Percentiles rank a stretch among this genome's conserved stretches.
Evolutionary conservation across 768 basidiomycete genomes (phyloP).

Genomic region (Cystofilobasidium capitatum): DNA sequence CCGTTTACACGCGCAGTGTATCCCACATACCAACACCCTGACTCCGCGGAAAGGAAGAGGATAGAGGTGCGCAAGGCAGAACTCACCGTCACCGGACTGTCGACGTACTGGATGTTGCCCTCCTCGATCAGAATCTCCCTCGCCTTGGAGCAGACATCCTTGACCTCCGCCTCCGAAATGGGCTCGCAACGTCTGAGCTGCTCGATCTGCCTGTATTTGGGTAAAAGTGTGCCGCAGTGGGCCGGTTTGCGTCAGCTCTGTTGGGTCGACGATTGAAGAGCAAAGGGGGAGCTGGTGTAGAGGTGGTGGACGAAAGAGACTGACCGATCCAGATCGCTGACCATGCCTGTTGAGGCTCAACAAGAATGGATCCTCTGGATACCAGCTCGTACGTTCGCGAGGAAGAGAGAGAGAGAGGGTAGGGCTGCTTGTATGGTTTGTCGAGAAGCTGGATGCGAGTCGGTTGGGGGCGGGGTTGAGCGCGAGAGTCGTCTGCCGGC

Average conservation of each 20-base stretch:
- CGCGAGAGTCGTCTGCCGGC: too few species aligned
- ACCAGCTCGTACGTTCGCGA: too few species aligned
- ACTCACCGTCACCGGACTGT: constrained; percentile 74
- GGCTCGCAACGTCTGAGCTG: constrained; percentile 88
- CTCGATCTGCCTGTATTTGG: constrained; percentile 69
- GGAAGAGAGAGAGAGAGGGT: neutral
- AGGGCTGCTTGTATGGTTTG: neutral
- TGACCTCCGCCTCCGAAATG: constrained; percentile 92
- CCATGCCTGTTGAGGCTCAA: neutral
- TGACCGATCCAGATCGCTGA: constrained; percentile 14
- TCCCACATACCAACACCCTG: neutral
- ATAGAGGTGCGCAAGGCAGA: neutral
- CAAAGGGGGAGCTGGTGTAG: neutral
- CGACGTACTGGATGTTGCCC: constrained; percentile 91
- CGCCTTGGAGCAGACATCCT: constrained; percentile 87
- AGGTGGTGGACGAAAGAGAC: neutral
- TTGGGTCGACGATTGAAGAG: neutral
- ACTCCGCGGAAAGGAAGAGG: neutral
- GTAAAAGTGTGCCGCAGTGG: neutral
- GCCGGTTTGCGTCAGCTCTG: neutral
- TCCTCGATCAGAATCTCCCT: constrained; percentile 95
- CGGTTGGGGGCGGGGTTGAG: too few species aligned
- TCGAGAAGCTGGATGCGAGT: too few species aligned
- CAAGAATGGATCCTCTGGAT: too few species aligned
- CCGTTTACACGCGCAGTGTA: neutral